These are phyloP conservation scores for Daphne laureola DNA, from an alignment of 441 rosid species.

Conservation along the genomic window DNA sequence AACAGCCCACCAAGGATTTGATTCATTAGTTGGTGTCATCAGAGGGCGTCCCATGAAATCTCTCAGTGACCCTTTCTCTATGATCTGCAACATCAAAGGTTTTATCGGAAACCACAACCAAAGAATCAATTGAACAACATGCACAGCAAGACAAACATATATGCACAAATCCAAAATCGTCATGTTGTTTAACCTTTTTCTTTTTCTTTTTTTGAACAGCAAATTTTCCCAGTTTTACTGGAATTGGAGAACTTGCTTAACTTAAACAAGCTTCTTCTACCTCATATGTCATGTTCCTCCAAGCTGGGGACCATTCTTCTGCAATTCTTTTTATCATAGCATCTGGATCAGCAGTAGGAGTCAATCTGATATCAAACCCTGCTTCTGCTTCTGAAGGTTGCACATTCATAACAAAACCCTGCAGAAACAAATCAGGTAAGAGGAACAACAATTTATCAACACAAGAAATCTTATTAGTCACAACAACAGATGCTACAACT, in stretches of 20 bases:
- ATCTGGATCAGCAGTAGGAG: conserved; percentile 75
- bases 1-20: conserved; percentile 86
- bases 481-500: conserved; percentile 15
- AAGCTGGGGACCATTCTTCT: conserved; percentile 82
- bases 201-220: no score
- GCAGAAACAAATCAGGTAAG: conserved; percentile 10
- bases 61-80: conserved; percentile 47
- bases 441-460: not conserved
- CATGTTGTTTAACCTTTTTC: no score
- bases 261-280: conserved; percentile 22
- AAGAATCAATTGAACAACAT: not conserved
- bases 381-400: conserved; percentile 95
- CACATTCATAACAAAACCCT: conserved; percentile 93
- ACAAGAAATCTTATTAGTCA: not conserved
- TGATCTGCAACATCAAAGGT: conserved; percentile 32
- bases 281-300: conserved; percentile 61
- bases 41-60: conserved; percentile 53
- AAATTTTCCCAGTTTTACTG: no score
- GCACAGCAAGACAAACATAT: no score
- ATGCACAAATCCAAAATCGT: no score
- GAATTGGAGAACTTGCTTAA: no score
- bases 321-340: conserved; percentile 49
- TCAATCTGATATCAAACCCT: conserved; percentile 73
- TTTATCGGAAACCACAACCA: not conserved
- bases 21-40: conserved; percentile 53